Evolutionary conservation across 2,329 filamentous ascomycete genomes (phyloP), one percentile per base, ranked within the genome.

Genomic region (Talaromyces rugulosus): DNA sequence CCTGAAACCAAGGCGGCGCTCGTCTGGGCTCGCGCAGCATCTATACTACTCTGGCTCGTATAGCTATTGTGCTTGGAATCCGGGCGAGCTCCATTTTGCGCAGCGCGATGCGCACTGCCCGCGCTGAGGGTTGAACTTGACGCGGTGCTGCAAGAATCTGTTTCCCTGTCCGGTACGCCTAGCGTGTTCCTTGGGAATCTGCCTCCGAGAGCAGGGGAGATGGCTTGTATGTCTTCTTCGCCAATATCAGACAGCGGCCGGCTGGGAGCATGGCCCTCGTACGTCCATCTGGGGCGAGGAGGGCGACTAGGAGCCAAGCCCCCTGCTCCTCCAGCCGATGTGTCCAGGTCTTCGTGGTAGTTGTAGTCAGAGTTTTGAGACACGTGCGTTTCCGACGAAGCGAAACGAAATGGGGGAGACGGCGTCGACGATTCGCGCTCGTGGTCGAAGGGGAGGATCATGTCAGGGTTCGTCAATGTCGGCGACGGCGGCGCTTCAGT

Each of bases 381-480:
- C 57, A 65, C 64, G 58, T 58, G 61, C 18, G 52, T 8, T 33
- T 60, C 44, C 68, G 70, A 76, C 75, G 70, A 66, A 74, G 62
- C 83, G 78, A 71, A 77, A 76, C 70, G 80, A 71, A 73, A 85
- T 77, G 71, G 82, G 78, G 72, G 82, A 80, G 71, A 83, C 77
- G 74, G 80, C 74, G 74, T 80, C 66, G 73, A 84, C 72, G 74
- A 72, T 67, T 75, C 71, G 67, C 74, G 75, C 63, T 75, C 74
- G 65, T 82, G 83, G 66, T 87, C 85, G 71, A 88, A 87, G 64
- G 93, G 93, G 58, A 97, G 80, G 70, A 97, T 96, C 91, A 96
- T 93, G 74, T 96, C 93, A 58, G 92, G 92, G 75, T 96, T 96
- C 61, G 92, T 96, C 70, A 97, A 81, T 2, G 93, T 96, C 54